phyloP scores from a whole-genome alignment of 371 early-diverging fungal genomes.

The Fennellomyces sp. region DNA sequence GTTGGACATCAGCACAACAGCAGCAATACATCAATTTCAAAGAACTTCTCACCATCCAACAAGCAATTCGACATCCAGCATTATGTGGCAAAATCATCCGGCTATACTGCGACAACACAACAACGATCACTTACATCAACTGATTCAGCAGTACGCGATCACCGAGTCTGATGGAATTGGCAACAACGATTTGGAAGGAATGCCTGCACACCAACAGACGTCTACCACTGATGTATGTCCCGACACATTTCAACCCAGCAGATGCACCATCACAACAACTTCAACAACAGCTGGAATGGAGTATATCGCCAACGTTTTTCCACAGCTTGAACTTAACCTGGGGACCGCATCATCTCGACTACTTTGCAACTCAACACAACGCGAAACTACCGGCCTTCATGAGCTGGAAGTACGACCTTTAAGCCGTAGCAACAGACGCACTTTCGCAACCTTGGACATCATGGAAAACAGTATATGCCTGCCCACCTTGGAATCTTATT shows the following conservation, averaged over 20 bases:
- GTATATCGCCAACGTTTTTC: constrained; percentile 12
- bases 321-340: constrained; percentile 15
- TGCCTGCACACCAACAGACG: background rate
- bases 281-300: constrained; percentile 29
- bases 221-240: constrained; percentile 24
- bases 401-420: constrained; percentile 15
- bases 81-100: constrained; percentile 4
- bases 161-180: background rate
- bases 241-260: constrained; percentile 33
- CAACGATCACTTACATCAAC: constrained; percentile 4
- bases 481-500: constrained; percentile 21
- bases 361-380: constrained; percentile 15
- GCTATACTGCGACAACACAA: constrained; percentile 6
- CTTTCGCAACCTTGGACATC: constrained; percentile 9
- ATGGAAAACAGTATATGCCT: background rate
- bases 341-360: constrained; percentile 31
- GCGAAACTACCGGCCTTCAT: constrained; percentile 1
- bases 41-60: constrained; percentile 13
- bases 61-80: constrained; percentile 8
- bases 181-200: background rate
- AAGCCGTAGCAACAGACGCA: constrained; percentile 13
- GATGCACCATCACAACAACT: constrained; percentile 22
- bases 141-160: background rate
- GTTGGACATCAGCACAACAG: constrained; percentile 15
- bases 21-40: constrained; percentile 3